Conservation (phyloP, 1,284 basidiomycete genomes). For the Puccinia brachypodii region DNA sequence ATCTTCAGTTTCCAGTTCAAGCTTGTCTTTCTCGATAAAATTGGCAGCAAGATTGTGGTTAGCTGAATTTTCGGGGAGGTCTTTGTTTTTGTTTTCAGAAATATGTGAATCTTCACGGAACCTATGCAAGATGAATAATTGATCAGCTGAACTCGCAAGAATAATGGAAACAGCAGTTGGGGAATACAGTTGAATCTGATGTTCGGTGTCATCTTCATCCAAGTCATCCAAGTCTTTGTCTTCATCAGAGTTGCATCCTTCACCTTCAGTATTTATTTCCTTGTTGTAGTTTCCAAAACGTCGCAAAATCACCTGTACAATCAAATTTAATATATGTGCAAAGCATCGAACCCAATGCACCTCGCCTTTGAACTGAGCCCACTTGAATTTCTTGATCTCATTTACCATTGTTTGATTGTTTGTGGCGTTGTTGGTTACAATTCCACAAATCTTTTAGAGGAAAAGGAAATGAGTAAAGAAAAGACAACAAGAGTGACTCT, state of each 20-base stretch:
- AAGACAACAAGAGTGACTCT: not conserved
- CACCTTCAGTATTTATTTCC: not conserved
- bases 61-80: not conserved
- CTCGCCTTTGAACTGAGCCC: conserved; percentile 3
- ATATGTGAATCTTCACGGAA: not conserved
- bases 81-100: not conserved
- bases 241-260: not conserved
- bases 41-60: not conserved
- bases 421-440: conserved; percentile 1
- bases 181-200: conserved; percentile 9
- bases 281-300: conserved; percentile 14
- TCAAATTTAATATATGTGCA: not conserved
- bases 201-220: too few relatives aligned
- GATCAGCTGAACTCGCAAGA: too few relatives aligned
- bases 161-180: too few relatives aligned
- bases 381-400: not conserved
- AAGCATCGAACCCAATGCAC: not conserved
- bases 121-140: not conserved
- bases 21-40: not conserved
- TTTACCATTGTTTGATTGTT: conserved; percentile 14
- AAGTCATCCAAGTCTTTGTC: not conserved
- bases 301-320: not conserved
- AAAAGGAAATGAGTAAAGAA: not conserved
- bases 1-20: not conserved
- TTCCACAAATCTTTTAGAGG: not conserved